Evolutionary conservation across 2,329 filamentous ascomycete genomes (phyloP), one percentile per base, ranked within the genome.

Genomic region (Scedosporium aurantiacum): DNA sequence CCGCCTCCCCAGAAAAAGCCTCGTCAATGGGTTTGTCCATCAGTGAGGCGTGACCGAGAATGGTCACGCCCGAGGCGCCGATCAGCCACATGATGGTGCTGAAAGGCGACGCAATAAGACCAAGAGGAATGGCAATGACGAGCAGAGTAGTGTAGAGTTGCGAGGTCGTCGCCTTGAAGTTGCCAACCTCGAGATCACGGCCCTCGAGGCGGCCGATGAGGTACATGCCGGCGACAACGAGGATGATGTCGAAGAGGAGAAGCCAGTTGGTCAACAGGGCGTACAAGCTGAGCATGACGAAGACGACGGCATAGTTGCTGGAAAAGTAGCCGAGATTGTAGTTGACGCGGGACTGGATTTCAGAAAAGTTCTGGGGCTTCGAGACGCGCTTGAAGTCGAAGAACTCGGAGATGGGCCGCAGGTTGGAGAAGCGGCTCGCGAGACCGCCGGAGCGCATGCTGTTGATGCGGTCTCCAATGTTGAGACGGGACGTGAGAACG

Each of bases 1-100:
- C 94, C 92, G 94, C 93, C 93, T 99, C 94, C 92, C 95, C 94
- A 83, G 93, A 97, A 97, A 99, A 99, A 97, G 92, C 92, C 92
- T 95, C 93, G 87, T 97, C 94, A 81, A 97, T 96, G 63, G 93
- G 93, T 84, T 96, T 97, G 75, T 97, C 93, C 88, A 97, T 87
- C 73, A 97, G 85, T 65, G 91, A 83, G 68, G 94, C 94, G 79
- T 99, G 94, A 76, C 94, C 94, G 67, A 97, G 80, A 68, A 97
- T 95, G 73, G 87, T 90, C 73, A 97, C 91, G 74, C 91, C 92
- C 68, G 89, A 93, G 69, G 94, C 94, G 73, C 94, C 94, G 72
- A 97, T 91, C 73, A 99, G 83, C 94, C 94, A 97, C 69, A 97
- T 85, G 68, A 92, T 82, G 59, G 91, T 95, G 70, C 82, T 75